phyloP scores from a whole-genome alignment of 495 filamentous ascomycete genomes.

The Aspergillus ostianus region DNA sequence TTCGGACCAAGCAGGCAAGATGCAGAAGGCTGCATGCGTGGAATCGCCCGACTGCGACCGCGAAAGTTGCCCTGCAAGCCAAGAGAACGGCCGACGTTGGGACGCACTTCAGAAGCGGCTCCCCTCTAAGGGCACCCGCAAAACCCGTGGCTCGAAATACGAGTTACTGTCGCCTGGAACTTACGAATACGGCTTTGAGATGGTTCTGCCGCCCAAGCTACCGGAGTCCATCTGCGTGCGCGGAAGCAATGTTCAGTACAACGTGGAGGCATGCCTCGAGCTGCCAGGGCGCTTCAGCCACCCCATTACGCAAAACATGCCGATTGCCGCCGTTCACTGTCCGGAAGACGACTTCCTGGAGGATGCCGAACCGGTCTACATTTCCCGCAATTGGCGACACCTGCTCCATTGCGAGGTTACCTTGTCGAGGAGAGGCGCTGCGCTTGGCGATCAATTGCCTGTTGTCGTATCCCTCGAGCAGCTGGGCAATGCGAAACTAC shows the following conservation, averaged over 20 bases:
- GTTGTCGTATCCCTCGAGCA: conserved; percentile 11
- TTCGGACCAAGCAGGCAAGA: neutral
- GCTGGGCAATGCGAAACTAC: conserved; percentile 9
- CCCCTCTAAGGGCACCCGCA: neutral
- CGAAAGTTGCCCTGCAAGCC: neutral
- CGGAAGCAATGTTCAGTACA: conserved; percentile 12
- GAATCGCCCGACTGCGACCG: neutral
- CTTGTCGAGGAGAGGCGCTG: conserved; percentile 14
- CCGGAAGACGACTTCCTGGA: conserved; percentile 15
- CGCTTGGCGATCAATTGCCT: conserved; percentile 12
- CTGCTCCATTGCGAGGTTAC: conserved; percentile 13
- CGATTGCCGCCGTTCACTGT: conserved; percentile 11
- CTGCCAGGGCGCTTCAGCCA: conserved; percentile 11
- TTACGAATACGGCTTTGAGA: conserved; percentile 16
- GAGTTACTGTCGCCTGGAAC: conserved; percentile 10
- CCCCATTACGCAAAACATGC: conserved; percentile 14
- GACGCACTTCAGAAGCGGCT: conserved; percentile 4
- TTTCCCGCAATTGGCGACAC: conserved; percentile 13
- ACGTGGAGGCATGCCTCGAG: conserved; percentile 11
- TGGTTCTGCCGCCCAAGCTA: conserved; percentile 12
- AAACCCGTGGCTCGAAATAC: neutral
- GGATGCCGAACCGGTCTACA: conserved; percentile 18
- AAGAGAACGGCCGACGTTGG: conserved; percentile 6
- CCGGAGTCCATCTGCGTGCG: conserved; percentile 14
- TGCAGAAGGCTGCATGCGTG: neutral